phyloP scores from a whole-genome alignment of 2,329 filamentous ascomycete genomes.

The Aspergillus luchuensis region DNA sequence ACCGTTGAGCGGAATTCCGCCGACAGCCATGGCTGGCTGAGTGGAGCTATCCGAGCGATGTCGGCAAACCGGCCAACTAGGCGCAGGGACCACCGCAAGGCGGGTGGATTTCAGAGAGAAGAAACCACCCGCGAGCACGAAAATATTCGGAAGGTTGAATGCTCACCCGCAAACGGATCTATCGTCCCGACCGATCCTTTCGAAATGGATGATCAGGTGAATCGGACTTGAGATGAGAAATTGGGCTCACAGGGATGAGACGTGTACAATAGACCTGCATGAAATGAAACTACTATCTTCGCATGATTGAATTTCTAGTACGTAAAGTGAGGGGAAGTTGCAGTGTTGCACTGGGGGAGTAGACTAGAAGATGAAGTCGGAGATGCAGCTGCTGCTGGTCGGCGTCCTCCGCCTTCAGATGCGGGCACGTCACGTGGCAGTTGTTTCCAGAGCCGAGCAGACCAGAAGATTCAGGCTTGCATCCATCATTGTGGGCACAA shows the following conservation, averaged over 20 bases:
- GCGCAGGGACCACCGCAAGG: neutral
- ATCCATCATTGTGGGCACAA: neutral
- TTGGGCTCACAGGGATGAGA: neutral
- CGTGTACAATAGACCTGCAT: neutral
- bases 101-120: neutral
- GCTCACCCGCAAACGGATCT: neutral
- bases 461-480: neutral
- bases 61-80: slow-evolving; percentile 14
- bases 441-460: neutral
- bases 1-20: neutral
- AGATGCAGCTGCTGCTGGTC: neutral
- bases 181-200: neutral
- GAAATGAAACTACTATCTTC: neutral
- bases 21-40: neutral
- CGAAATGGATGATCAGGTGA: too few species aligned
- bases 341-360: neutral
- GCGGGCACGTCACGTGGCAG: neutral
- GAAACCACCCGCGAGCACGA: neutral
- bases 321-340: neutral
- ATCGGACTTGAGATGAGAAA: too few species aligned
- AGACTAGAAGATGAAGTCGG: neutral
- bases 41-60: slow-evolving; percentile 9
- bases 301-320: neutral
- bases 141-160: neutral
- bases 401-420: neutral